Evolutionary conservation across 2,329 filamentous ascomycete genomes (phyloP).

Genomic region (Emericellopsis atlantica): DNA sequence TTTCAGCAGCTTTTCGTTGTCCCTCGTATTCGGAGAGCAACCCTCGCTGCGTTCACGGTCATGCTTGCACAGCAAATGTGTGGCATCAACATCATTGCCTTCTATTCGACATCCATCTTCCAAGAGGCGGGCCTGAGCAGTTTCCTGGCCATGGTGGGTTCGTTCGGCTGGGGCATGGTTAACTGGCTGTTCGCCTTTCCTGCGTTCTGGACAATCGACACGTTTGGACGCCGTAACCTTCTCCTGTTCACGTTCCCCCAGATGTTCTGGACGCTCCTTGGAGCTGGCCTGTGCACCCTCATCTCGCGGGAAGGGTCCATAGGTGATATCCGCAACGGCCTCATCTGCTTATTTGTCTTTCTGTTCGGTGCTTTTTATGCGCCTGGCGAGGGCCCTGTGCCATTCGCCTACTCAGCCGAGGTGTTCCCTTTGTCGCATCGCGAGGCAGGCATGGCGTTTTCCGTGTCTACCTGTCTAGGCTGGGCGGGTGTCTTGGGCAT

Average conservation of each 20-base stretch:
- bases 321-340: slow-evolving; percentile 28
- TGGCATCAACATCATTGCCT: slow-evolving; percentile 58
- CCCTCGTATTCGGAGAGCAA: slow-evolving; percentile 57
- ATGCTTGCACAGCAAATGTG: slow-evolving; percentile 71
- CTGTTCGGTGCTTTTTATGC: slow-evolving; percentile 54
- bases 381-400: slow-evolving; percentile 50
- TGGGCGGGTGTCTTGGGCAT: slow-evolving; percentile 37
- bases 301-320: slow-evolving; percentile 7
- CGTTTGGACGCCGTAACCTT: slow-evolving; percentile 48
- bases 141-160: slow-evolving; percentile 37
- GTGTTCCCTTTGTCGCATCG: slow-evolving; percentile 52
- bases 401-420: slow-evolving; percentile 50
- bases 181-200: slow-evolving; percentile 58
- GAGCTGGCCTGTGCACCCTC: slow-evolving; percentile 24
- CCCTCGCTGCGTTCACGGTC: slow-evolving; percentile 62
- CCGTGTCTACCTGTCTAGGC: slow-evolving; percentile 47
- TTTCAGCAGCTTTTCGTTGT: slow-evolving; percentile 53
- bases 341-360: slow-evolving; percentile 51
- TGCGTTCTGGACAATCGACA: slow-evolving; percentile 55
- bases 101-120: slow-evolving; percentile 57
- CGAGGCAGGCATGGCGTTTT: slow-evolving; percentile 52
- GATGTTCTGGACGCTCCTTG: slow-evolving; percentile 46
- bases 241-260: slow-evolving; percentile 55
- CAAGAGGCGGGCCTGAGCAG: slow-evolving; percentile 39
- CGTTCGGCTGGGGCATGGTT: slow-evolving; percentile 37